phyloP scores from a whole-genome alignment of 768 basidiomycete species.

The Omphalotus guepiniiformis region DNA sequence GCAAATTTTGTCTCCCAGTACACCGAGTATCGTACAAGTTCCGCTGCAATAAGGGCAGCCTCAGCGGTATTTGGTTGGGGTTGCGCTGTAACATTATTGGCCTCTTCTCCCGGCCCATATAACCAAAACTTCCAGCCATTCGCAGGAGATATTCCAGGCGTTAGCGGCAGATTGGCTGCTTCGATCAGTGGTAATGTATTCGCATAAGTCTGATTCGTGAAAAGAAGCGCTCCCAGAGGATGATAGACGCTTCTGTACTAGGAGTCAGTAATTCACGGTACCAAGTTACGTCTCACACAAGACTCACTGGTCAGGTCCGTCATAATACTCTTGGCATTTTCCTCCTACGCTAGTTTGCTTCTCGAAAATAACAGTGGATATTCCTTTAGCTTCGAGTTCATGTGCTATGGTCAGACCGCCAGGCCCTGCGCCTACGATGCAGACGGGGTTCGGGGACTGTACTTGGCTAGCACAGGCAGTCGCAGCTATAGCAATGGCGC shows the following conservation, averaged over 20 bases:
- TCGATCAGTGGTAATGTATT: constrained; percentile 5
- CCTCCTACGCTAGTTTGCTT: constrained; percentile 2
- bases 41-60: neutral
- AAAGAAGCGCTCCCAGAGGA: constrained; percentile 7
- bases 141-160: constrained; percentile 1
- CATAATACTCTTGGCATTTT: constrained; percentile 8
- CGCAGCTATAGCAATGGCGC: no score
- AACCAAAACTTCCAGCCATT: constrained; percentile 2
- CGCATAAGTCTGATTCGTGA: constrained; percentile 5
- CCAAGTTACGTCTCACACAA: neutral
- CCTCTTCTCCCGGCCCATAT: neutral
- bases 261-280: no score
- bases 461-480: no score
- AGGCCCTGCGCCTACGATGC: constrained; percentile 7
- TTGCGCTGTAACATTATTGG: neutral
- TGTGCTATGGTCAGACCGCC: constrained; percentile 4
- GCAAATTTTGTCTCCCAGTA: constrained; percentile 1
- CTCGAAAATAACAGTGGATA: constrained; percentile 3
- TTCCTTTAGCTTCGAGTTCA: constrained; percentile 1
- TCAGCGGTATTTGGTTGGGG: neutral
- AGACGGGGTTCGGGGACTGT: no score
- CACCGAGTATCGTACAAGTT: neutral
- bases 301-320: neutral
- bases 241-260: constrained; percentile 1
- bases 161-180: constrained; percentile 1